Evolutionary conservation across 1,284 basidiomycete species (phyloP).

Genomic region (Jaminaea rosea): DNA sequence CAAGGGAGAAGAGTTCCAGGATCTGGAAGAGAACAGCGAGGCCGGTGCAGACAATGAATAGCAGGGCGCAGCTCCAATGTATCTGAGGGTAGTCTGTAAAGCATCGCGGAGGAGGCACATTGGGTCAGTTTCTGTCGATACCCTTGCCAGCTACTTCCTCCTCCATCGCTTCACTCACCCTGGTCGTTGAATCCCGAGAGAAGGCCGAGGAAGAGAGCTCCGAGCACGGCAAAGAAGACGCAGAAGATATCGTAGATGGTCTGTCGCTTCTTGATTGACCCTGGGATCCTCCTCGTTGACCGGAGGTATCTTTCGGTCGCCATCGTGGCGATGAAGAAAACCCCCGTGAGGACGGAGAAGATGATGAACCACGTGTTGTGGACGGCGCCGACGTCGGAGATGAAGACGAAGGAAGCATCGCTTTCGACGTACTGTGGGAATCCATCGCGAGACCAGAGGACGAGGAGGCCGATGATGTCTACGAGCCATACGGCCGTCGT

Average conservation of each 20-base stretch:
- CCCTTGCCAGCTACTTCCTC: no score
- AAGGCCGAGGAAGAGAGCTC: slow-evolving; percentile 49
- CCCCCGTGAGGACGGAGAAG: slow-evolving; percentile 23
- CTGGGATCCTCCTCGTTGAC: slow-evolving; percentile 51
- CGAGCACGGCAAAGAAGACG: slow-evolving; percentile 50
- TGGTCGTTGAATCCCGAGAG: slow-evolving; percentile 48
- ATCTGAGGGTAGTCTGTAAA: slow-evolving; percentile 48
- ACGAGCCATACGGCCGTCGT: slow-evolving; percentile 28
- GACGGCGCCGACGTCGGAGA: slow-evolving; percentile 50
- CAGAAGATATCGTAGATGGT: slow-evolving; percentile 48
- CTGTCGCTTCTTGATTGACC: slow-evolving; percentile 48
- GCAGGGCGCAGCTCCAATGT: slow-evolving; percentile 52
- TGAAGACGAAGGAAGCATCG: slow-evolving; percentile 50
- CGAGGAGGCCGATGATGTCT: slow-evolving; percentile 41
- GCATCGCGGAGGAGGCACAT: no score
- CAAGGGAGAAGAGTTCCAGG: slow-evolving; percentile 48
- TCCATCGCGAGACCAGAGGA: slow-evolving; percentile 47
- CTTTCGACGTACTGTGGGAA: slow-evolving; percentile 47
- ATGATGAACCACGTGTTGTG: slow-evolving; percentile 41
- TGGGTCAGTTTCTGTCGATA: no score
- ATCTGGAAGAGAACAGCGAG: slow-evolving; percentile 52
- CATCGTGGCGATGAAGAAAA: slow-evolving; percentile 47
- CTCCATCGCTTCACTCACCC: no score
- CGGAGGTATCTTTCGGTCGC: slow-evolving; percentile 52
- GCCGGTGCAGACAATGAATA: slow-evolving; percentile 52